These are phyloP conservation scores for Daldinia loculata DNA, from an alignment of 495 filamentous ascomycete genomes.

Conservation along the genomic window DNA sequence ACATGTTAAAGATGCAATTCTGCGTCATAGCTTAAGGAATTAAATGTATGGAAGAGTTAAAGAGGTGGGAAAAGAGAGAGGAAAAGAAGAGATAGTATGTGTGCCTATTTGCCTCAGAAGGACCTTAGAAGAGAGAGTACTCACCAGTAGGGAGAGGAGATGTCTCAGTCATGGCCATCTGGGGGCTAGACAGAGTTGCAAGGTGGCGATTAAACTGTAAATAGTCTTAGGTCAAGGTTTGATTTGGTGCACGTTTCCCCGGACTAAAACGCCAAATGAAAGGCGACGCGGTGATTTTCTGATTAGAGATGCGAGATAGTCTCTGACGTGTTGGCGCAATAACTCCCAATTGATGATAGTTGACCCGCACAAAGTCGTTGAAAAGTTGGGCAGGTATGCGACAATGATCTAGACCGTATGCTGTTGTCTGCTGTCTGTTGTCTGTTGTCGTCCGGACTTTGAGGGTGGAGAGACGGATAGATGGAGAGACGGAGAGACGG, in stretches of 20 bases:
- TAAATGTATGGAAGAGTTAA: slow-evolving; percentile 29
- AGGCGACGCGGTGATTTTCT: background rate
- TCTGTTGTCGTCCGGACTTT: background rate
- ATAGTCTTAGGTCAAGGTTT: slow-evolving; percentile 3
- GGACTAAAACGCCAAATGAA: background rate
- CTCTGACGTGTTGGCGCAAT: slow-evolving; percentile 21
- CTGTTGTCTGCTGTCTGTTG: no score
- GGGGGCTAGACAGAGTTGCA: slow-evolving; percentile 7
- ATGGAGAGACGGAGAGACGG: background rate
- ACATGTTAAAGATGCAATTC: background rate
- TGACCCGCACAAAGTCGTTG: slow-evolving; percentile 1
- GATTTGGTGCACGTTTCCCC: slow-evolving; percentile 16
- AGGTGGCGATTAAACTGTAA: slow-evolving; percentile 29
- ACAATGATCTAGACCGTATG: slow-evolving; percentile 17
- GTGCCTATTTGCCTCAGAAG: background rate
- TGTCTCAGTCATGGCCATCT: slow-evolving; percentile 75
- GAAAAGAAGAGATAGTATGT: slow-evolving; percentile 26
- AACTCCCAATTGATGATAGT: slow-evolving; percentile 20
- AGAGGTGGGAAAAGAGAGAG: slow-evolving; percentile 21
- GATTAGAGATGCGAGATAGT: slow-evolving; percentile 14
- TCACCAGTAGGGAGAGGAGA: slow-evolving; percentile 72
- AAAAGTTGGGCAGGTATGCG: slow-evolving; percentile 5
- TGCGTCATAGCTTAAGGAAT: slow-evolving; percentile 31
- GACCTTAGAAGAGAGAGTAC: slow-evolving; percentile 26
- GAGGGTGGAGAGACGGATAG: background rate